Conservation (phyloP, 2,329 filamentous ascomycete genomes). For the Epichloe aotearoae region DNA sequence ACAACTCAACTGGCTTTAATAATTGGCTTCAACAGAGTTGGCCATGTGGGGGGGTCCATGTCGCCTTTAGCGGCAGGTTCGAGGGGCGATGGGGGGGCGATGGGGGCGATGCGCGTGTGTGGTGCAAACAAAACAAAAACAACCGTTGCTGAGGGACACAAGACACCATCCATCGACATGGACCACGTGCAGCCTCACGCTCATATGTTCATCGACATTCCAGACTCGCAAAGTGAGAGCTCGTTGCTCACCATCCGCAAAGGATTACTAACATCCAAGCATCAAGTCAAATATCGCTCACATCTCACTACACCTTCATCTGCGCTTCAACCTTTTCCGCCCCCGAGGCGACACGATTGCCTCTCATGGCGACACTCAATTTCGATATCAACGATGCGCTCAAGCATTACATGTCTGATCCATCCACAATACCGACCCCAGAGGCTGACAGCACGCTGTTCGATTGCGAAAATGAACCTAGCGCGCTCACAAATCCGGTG, state of each 20-base stretch:
- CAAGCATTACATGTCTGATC: conserved; percentile 94
- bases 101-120: conserved; percentile 8
- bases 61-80: too few relatives aligned
- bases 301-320: neutral
- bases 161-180: conserved; percentile 3
- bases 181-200: neutral
- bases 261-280: neutral
- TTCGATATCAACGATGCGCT: conserved; percentile 97
- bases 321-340: conserved; percentile 4
- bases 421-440: conserved; percentile 65
- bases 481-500: conserved; percentile 62
- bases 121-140: conserved; percentile 21
- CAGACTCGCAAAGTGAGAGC: neutral
- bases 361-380: conserved; percentile 57
- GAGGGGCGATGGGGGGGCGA: neutral
- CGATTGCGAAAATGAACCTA: conserved; percentile 87
- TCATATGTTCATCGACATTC: neutral
- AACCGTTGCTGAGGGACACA: conserved; percentile 11
- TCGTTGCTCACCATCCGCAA: neutral
- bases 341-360: conserved; percentile 13
- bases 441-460: conserved; percentile 74
- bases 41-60: too few relatives aligned
- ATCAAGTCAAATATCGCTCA: neutral
- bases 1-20: too few relatives aligned
- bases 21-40: too few relatives aligned